Evolutionary conservation across 768 basidiomycete species (phyloP), one percentile per base, ranked within the genome.

Genomic region (Mycena maculata): DNA sequence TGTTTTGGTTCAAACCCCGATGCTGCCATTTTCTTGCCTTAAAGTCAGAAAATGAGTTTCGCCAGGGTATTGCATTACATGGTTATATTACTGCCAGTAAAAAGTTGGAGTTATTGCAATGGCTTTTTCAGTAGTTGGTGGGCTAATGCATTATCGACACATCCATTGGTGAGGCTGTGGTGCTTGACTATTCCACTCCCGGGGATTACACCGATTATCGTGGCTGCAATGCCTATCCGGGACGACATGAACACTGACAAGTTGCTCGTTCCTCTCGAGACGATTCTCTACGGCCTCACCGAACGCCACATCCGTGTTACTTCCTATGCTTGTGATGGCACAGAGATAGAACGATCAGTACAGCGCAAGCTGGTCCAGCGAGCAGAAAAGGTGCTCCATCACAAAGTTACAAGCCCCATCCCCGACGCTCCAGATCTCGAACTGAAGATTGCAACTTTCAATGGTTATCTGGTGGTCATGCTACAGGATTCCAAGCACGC

Each of bases 291-390:
- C 36, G 75, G 76, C 0, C 76, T 81, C 2, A 16, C 78, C 3
- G 49, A 71, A 20, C 52, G 36, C 1, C 47, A 64, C 3, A 63
- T 83, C 18, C 44, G 69, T 7, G 70, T 80, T 12, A 58, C 79
- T 3, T 81, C 80, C 11, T 77, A 77, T 41, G 72, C 77, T 4
- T 75, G 71, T 50, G 81, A 83, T 75, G 82, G 82, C 1, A 80
- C 81, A 0, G 73, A 76, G 57, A 62, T 71, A 2, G 79, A 83
- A 57, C 77, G 78, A 18, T 39, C 65, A 1, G 65, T 77, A 3
- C 76, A 80, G 49, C 27, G 68, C 0, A 16, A 65, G 15, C 44
- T 80, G 12, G 39, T 65, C 1, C 39, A 33, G 2, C 57, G 45
- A 11, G 63, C 52, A 23, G 49, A 59, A 16, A 41, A 60, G 10